Conservation (phyloP, 2,329 filamentous ascomycete species). For the Neofusicoccum ribis region DNA sequence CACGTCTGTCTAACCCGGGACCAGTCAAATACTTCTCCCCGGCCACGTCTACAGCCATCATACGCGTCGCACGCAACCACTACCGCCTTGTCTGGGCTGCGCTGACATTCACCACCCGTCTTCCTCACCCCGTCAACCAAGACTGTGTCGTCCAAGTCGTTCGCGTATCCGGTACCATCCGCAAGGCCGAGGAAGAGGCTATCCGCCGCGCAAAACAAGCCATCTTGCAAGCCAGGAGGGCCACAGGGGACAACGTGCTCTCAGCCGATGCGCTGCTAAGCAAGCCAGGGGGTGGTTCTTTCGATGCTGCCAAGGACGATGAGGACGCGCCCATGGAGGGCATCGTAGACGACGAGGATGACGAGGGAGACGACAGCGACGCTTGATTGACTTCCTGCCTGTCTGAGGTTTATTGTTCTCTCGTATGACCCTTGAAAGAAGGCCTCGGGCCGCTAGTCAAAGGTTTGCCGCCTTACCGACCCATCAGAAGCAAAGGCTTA, state of each 20-base stretch:
- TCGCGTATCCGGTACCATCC: constrained; percentile 87
- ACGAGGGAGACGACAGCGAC: not conserved
- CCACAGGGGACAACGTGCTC: not conserved
- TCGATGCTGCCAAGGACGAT: not conserved
- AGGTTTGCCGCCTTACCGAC: not conserved
- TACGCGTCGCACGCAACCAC: constrained; percentile 78
- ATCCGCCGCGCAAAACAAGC: constrained; percentile 67
- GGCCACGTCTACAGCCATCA: constrained; percentile 91
- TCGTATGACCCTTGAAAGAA: not conserved
- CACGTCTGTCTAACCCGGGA: not conserved
- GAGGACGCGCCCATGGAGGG: not conserved
- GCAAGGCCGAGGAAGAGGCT: constrained; percentile 87
- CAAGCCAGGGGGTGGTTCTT: not conserved
- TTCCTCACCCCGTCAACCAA: constrained; percentile 61
- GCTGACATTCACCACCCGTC: constrained; percentile 72
- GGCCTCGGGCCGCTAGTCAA: not conserved
- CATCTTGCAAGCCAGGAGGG: not conserved
- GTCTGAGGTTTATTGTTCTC: not conserved
- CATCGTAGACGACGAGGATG: not conserved
- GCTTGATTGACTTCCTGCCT: not conserved
- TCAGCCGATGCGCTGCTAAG: constrained; percentile 3
- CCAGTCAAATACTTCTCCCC: constrained; percentile 88
- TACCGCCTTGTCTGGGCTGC: constrained; percentile 90
- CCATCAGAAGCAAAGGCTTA: not conserved
- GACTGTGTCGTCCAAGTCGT: constrained; percentile 82